Conservation (phyloP, 176 grass and related monocot genomes). For the Lolium rigidum region DNA sequence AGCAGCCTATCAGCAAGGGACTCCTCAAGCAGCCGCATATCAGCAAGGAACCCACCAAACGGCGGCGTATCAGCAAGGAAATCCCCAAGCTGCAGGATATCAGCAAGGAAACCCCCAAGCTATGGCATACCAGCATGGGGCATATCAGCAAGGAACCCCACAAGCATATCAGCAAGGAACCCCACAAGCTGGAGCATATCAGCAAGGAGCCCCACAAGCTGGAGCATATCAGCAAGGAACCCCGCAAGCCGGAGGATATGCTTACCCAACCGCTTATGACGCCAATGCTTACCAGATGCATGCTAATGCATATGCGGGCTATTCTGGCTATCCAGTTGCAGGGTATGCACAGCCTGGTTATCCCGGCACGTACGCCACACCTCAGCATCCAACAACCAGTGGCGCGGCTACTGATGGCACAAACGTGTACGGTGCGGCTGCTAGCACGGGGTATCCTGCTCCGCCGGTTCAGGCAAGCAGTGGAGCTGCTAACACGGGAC, state of each 20-base stretch:
- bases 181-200: slow-evolving; percentile 20
- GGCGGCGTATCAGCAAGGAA: slow-evolving; percentile 39
- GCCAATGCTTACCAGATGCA: slow-evolving; percentile 49
- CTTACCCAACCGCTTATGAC: slow-evolving; percentile 43
- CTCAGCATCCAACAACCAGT: slow-evolving; percentile 42
- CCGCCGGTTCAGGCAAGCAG: slow-evolving; percentile 37
- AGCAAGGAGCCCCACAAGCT: too few species aligned
- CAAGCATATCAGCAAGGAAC: slow-evolving; percentile 27
- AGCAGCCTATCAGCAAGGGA: slow-evolving; percentile 39
- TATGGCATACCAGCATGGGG: slow-evolving; percentile 27
- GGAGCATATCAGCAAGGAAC: too few species aligned
- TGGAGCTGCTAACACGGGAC: slow-evolving; percentile 24
- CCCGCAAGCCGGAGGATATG: slow-evolving; percentile 6
- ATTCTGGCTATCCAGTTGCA: slow-evolving; percentile 59
- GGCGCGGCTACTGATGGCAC: slow-evolving; percentile 32
- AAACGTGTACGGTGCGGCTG: slow-evolving; percentile 11
- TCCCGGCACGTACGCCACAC: slow-evolving; percentile 43
- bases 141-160: slow-evolving; percentile 37
- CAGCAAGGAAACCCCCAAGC: slow-evolving; percentile 39
- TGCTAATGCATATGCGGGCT: slow-evolving; percentile 38
- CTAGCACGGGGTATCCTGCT: slow-evolving; percentile 49
- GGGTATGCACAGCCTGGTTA: slow-evolving; percentile 55
- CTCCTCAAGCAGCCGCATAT: slow-evolving; percentile 10
- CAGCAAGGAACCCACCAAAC: slow-evolving; percentile 42
- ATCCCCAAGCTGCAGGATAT: background rate